Evolutionary conservation across 768 basidiomycete genomes (phyloP), one percentile per base, ranked within the genome.

Genomic region (Russula griseocarnosa): DNA sequence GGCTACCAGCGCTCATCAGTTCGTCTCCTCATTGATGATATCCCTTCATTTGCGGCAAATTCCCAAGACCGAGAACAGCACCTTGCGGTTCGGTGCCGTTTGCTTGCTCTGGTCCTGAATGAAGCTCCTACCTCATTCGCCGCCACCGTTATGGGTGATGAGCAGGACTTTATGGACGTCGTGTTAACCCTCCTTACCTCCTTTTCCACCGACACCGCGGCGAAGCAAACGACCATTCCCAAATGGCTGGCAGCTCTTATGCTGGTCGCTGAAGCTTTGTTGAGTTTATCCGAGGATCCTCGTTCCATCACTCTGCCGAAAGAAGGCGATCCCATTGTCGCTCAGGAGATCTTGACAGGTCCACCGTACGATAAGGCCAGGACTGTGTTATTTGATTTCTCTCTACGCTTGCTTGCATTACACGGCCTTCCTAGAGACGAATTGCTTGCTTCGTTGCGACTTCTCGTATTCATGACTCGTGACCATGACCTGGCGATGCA

Each of bases 181-280:
- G 76, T 93, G 26, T 74, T 93, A 22, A 85, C 84, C 2, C 73
- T 92, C 16, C 77, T 93, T 34, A 76, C 85, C 24, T 85, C 88
- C 13, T 81, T 79, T 69, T 79, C 79, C 18, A 71, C 75, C 40
- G 81, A 79, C 61, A 75, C 76, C 50, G 82, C 83, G 60, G 76
- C 79, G 3, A 81, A 81, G n/a, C 82, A 83, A 57, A 79, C 83
- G 5, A 73, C 71, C 22, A 76, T 83, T 34, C 94, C 96, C 10
- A 86, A 83, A 70, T 99, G 97, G 97, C 81, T 96, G 5, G 86
- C 94, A 1, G 82, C 91, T 2, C 86, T 89, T 69, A 79, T 98
- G 14, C 82, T 97, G 14, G 89, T 95, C 55, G 86, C 87, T 7
- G 94, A 99, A 71, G 85, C 88, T 20, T 76, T 98, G 52, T 81